Evolutionary conservation across 768 basidiomycete genomes (phyloP), one percentile per base, ranked within the genome.

Genomic region (Royoungia palumana): DNA sequence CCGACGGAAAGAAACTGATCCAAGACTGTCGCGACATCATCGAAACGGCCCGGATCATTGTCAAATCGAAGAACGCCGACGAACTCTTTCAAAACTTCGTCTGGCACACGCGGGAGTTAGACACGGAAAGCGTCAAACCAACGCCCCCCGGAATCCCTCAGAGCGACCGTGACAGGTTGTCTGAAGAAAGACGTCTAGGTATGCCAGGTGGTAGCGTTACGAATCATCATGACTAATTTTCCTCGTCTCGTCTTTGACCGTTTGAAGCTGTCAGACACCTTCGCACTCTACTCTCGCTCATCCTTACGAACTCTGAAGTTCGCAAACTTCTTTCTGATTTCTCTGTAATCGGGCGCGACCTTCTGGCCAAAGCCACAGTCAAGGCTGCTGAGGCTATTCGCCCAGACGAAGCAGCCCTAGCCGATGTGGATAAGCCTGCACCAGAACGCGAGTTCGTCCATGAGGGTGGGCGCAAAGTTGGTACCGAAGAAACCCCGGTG

Each of bases 1-100:
- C 77, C 0, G 87, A 90, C 13, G 93, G 94, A 53, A 77, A 72
- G 51, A 82, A 80, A 56, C 81, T 97, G 55, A 72, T 94, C 35
- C 72, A 80, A 44, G 93, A 96, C 62, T 66, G 77, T n/a, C 78
- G 81, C 37, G 82, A 90, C 41, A 89, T 96, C 62, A 75, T 95
- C 59, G 78, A 81, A 55, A 93, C 90, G 5, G 74, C 79, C 0
- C 77, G 84, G 12, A 57, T 78, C 35, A 83, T 93, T 49, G 82
- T 94, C n/a, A 60, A 73, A 41, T 77, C 87, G 58, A 96, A 95
- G 80, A 96, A 96, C 56, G 70, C 75, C 20, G 94, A 95, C 57
- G 93, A 97, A 71, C 77, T 97, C 35, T 76, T 96, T 66, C 95
- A 97, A 69, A 85, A 89, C 59, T 94, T 95, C 57, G 68, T 94